Percentiles rank a stretch among this genome's conserved stretches.
Conservation (phyloP, 2,329 filamentous ascomycete genomes). For the Colletotrichum gigasporum region DNA sequence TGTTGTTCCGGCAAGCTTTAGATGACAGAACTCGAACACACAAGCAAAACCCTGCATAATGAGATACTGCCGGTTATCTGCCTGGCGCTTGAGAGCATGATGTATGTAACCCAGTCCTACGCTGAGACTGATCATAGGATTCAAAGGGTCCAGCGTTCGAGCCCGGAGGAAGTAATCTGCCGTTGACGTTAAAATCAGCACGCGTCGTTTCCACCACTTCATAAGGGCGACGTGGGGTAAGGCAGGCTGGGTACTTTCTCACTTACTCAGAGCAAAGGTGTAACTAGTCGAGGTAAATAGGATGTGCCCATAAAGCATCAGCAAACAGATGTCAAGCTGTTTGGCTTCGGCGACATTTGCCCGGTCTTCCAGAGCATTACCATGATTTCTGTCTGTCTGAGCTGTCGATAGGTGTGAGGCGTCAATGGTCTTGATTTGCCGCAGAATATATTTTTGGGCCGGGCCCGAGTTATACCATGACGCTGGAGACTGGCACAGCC, state of each 20-base stretch:
- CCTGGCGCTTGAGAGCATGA: constrained; percentile 87
- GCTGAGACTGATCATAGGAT: constrained; percentile 81
- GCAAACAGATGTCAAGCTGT: constrained; percentile 79
- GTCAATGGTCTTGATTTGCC: constrained; percentile 94
- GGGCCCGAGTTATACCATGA: constrained; percentile 83
- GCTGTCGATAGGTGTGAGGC: constrained; percentile 48
- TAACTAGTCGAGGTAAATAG: constrained; percentile 86
- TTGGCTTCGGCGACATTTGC: not conserved
- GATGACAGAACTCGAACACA: constrained; percentile 76
- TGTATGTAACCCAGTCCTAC: constrained; percentile 89
- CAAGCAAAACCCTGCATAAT: constrained; percentile 88
- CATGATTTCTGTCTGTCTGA: constrained; percentile 32
- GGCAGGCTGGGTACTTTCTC: not conserved
- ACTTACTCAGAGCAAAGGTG: constrained; percentile 78
- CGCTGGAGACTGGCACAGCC: constrained; percentile 76
- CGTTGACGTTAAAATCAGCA: not conserved
- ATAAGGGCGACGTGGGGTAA: not conserved
- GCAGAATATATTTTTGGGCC: constrained; percentile 88
- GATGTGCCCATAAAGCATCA: constrained; percentile 92
- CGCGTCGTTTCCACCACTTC: not conserved
- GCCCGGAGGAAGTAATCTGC: constrained; percentile 85
- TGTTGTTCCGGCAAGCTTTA: constrained; percentile 52
- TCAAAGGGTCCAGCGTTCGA: constrained; percentile 76
- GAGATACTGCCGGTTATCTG: constrained; percentile 88
- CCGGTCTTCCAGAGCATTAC: constrained; percentile 46